Conservation (phyloP, 2,329 filamentous ascomycete species). For the Botrytis fabae region DNA sequence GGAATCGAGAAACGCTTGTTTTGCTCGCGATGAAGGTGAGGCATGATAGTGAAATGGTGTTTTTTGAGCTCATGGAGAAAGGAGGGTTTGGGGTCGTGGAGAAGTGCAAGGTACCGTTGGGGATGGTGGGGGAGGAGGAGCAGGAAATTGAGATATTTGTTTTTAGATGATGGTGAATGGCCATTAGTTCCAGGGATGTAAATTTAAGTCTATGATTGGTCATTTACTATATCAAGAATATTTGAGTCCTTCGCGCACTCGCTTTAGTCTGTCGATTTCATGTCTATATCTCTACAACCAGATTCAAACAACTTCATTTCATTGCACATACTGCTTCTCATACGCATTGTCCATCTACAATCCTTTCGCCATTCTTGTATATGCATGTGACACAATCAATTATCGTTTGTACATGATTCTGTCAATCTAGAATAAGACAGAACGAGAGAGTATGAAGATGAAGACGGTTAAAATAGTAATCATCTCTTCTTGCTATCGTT, state of each 20-base stretch:
- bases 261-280: neutral
- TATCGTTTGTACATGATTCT: neutral
- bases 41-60: conserved; percentile 64
- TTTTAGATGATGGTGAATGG: conserved; percentile 27
- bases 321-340: neutral
- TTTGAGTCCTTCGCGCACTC: neutral
- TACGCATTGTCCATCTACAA: neutral
- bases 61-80: conserved; percentile 60
- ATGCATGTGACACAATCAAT: neutral
- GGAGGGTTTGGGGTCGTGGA: conserved; percentile 30
- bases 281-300: neutral
- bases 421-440: neutral
- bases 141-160: conserved; percentile 38
- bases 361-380: neutral
- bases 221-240: neutral
- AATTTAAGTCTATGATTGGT: neutral
- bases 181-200: neutral
- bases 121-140: conserved; percentile 33
- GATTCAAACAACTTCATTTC: neutral
- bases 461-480: neutral
- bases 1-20: conserved; percentile 29
- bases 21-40: conserved; percentile 68
- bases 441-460: neutral
- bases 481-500: neutral
- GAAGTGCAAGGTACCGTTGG: conserved; percentile 28